A percentile compares a stretch with the other conserved stretches of the same genome.
phyloP scores from a whole-genome alignment of 495 filamentous ascomycete genomes.

The Staphylotrichum longicolle region DNA sequence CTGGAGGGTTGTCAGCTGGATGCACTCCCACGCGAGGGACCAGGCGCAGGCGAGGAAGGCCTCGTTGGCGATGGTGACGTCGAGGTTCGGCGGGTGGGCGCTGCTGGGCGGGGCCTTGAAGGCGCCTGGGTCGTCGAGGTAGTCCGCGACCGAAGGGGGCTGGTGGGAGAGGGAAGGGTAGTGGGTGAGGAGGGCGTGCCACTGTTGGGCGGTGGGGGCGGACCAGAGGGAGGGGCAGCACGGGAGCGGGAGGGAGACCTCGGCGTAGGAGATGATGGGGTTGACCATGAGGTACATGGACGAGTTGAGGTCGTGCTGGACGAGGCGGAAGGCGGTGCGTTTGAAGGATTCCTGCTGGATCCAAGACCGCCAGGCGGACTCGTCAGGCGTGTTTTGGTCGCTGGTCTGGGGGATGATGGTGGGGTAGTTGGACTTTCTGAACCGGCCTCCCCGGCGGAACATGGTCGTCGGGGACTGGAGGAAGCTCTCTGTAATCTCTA shows the following conservation, averaged over 20 bases:
- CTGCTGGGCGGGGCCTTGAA: neutral
- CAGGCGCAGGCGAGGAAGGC: conserved; percentile 14
- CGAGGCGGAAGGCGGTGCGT: conserved; percentile 10
- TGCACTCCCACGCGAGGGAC: conserved; percentile 13
- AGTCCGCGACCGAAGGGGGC: conserved; percentile 2
- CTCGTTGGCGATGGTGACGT: conserved; percentile 5
- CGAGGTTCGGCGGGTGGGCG: neutral
- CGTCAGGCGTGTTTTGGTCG: neutral
- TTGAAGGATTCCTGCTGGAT: conserved; percentile 11
- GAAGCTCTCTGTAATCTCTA: conserved; percentile 59
- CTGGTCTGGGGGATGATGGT: neutral
- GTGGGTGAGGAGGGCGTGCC: neutral
- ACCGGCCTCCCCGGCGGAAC: conserved; percentile 32
- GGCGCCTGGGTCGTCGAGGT: conserved; percentile 9
- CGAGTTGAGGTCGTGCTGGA: conserved; percentile 13
- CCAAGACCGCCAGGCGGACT: conserved; percentile 3
- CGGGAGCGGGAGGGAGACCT: conserved; percentile 13
- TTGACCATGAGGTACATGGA: conserved; percentile 13
- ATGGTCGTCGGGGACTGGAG: conserved; percentile 47
- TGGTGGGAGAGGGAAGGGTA: conserved; percentile 3
- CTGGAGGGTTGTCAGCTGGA: conserved; percentile 12
- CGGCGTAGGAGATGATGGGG: conserved; percentile 11
- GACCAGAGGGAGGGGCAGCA: conserved; percentile 3
- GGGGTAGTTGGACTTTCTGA: conserved; percentile 17
- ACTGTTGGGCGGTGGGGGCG: neutral